Conservation (phyloP, 176 grass and related monocot genomes). For the Juncus effusus region DNA sequence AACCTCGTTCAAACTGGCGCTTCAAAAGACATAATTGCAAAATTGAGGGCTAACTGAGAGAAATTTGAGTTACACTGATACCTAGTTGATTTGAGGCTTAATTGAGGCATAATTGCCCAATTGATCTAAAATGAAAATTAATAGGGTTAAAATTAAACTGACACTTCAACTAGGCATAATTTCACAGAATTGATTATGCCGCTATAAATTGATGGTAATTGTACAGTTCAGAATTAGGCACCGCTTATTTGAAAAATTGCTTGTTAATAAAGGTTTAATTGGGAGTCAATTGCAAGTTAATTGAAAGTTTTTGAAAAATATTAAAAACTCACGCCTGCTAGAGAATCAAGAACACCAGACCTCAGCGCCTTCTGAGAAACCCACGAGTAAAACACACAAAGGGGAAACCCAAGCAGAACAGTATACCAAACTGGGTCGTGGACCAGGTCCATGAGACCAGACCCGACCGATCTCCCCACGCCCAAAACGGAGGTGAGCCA, state of each 20-base stretch:
- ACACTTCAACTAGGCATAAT: too few species aligned
- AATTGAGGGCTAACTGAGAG: too few species aligned
- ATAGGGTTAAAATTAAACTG: too few species aligned
- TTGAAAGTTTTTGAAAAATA: neutral
- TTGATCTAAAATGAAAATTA: too few species aligned
- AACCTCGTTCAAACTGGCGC: too few species aligned
- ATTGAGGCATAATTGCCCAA: too few species aligned
- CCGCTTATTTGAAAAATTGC: neutral
- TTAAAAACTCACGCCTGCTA: conserved; percentile 36
- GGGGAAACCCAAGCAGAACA: conserved; percentile 66
- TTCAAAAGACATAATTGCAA: too few species aligned
- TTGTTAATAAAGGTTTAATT: neutral
- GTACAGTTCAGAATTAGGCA: neutral
- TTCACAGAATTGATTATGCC: neutral
- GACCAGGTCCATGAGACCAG: conserved; percentile 55
- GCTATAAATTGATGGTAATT: neutral
- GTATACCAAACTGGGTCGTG: conserved; percentile 89
- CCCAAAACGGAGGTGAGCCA: conserved; percentile 63
- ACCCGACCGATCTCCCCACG: neutral
- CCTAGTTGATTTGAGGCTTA: too few species aligned
- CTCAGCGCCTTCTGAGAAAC: conserved; percentile 42
- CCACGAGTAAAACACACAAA: conserved; percentile 63
- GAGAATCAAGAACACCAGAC: conserved; percentile 43
- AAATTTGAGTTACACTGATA: too few species aligned
- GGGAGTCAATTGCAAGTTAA: neutral